A percentile compares a stretch with the other conserved stretches of the same genome.
These are phyloP conservation scores for Ettlia oleoabundans DNA, from an alignment of 139 green algal genomes.

Conservation along the genomic window DNA sequence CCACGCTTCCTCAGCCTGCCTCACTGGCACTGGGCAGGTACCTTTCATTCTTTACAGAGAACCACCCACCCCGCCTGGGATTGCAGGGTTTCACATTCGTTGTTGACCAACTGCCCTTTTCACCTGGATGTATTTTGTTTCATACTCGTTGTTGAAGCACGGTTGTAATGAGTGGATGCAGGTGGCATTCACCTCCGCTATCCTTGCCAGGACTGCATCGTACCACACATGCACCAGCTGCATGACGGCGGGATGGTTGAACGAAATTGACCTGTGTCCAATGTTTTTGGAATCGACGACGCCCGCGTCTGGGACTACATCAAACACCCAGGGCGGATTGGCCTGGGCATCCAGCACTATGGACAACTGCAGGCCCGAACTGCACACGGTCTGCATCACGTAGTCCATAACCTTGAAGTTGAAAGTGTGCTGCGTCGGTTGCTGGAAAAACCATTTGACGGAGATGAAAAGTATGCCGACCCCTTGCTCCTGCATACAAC, in stretches of 20 bases:
- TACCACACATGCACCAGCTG: conserved; percentile 1
- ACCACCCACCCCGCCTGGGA: too few species aligned
- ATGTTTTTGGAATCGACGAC: neutral
- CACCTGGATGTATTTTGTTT: neutral
- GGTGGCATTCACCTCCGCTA: neutral
- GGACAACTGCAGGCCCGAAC: neutral
- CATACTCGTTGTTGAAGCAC: conserved; percentile 1
- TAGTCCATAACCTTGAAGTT: conserved; percentile 2
- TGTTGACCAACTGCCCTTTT: too few species aligned
- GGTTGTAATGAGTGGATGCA: neutral
- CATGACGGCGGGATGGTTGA: neutral
- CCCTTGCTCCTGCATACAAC: neutral
- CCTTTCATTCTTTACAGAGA: too few species aligned
- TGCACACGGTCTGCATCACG: neutral
- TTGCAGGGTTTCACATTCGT: too few species aligned
- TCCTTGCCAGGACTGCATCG: neutral
- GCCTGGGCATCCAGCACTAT: neutral
- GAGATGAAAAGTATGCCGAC: neutral
- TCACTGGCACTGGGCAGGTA: too few species aligned
- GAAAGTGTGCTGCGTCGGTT: neutral
- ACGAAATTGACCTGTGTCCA: neutral
- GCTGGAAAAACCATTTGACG: conserved; percentile 1
- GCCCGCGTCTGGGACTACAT: neutral
- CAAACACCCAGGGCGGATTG: neutral
- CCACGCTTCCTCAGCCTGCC: too few species aligned